phyloP scores from a whole-genome alignment of 192 early-diverging fungal species.

The Chytriomyces confervae region DNA sequence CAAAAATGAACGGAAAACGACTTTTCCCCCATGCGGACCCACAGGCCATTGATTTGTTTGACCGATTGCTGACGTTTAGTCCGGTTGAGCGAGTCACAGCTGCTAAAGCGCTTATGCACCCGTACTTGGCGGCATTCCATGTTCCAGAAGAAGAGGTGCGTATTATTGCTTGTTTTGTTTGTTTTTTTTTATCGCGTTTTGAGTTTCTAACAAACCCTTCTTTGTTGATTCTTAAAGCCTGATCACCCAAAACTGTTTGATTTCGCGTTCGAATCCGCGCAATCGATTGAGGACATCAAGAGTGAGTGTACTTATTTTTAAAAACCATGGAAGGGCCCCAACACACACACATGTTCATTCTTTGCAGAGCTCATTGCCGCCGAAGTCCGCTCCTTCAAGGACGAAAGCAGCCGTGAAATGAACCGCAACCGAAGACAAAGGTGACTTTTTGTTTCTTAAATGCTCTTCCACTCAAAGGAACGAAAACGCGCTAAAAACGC shows the following conservation, averaged over 20 bases:
- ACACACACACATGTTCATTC: not conserved
- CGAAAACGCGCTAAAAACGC: not conserved
- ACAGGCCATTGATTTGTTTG: slow-evolving; percentile 86
- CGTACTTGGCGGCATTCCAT: slow-evolving; percentile 83
- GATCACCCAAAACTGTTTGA: slow-evolving; percentile 56
- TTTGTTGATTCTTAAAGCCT: slow-evolving; percentile 34
- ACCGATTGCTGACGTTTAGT: slow-evolving; percentile 84
- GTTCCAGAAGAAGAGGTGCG: slow-evolving; percentile 69
- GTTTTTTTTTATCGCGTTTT: slow-evolving; percentile 32
- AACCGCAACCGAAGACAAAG: slow-evolving; percentile 11
- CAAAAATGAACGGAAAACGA: slow-evolving; percentile 78
- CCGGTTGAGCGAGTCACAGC: slow-evolving; percentile 89
- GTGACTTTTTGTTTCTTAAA: not conserved
- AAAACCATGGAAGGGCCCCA: not conserved
- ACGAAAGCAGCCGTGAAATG: slow-evolving; percentile 15
- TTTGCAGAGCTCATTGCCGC: slow-evolving; percentile 51
- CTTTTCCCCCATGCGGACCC: slow-evolving; percentile 90
- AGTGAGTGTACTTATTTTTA: slow-evolving; percentile 36
- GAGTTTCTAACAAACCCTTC: not conserved
- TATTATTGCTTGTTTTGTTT: not conserved
- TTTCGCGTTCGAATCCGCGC: slow-evolving; percentile 57
- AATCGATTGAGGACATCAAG: slow-evolving; percentile 62
- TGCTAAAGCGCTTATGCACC: slow-evolving; percentile 87
- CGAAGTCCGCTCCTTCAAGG: slow-evolving; percentile 47
- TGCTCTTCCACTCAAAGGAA: not conserved